Evolutionary conservation across 2,329 filamentous ascomycete genomes (phyloP).

Genomic region (Polychaeton citri): DNA sequence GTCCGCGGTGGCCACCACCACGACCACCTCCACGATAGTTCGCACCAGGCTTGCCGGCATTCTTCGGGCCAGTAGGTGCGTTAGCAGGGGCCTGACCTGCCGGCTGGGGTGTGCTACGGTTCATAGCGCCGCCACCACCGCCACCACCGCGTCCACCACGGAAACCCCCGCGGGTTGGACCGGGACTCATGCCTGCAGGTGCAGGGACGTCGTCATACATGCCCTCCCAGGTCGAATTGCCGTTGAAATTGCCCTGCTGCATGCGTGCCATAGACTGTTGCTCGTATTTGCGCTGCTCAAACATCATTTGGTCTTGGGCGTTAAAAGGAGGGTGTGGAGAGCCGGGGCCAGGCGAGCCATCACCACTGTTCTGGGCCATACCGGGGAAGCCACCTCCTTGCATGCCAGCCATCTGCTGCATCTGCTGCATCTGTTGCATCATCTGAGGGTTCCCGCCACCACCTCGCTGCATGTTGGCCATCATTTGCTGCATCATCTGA

Average conservation of each 20-base stretch:
- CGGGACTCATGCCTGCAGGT: constrained; percentile 47
- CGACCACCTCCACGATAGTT: constrained; percentile 88
- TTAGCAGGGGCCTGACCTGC: constrained; percentile 51
- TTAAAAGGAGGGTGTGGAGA: constrained; percentile 41
- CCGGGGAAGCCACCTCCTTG: constrained; percentile 1
- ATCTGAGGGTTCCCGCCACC: constrained; percentile 32
- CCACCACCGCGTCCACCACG: constrained; percentile 25
- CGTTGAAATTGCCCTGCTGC: constrained; percentile 39
- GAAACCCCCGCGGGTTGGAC: constrained; percentile 27
- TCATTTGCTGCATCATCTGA: constrained; percentile 35
- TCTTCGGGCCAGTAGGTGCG: constrained; percentile 90
- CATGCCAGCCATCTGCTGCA: constrained; percentile 31
- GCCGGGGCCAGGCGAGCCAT: not conserved
- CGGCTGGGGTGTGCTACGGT: constrained; percentile 20
- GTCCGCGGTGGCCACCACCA: constrained; percentile 49
- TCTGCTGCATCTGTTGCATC: constrained; percentile 29
- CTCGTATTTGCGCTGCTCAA: constrained; percentile 69
- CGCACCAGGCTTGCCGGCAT: constrained; percentile 77
- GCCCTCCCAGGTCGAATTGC: constrained; percentile 85
- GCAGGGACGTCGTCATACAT: constrained; percentile 96
- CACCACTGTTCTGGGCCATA: not conserved
- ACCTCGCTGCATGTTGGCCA: constrained; percentile 16
- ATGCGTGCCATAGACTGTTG: constrained; percentile 49
- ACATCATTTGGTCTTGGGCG: constrained; percentile 58
- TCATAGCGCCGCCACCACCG: constrained; percentile 10